Base-by-base conservation (phyloP, 129 eudicot species). In the Silybum marianum region DNA sequence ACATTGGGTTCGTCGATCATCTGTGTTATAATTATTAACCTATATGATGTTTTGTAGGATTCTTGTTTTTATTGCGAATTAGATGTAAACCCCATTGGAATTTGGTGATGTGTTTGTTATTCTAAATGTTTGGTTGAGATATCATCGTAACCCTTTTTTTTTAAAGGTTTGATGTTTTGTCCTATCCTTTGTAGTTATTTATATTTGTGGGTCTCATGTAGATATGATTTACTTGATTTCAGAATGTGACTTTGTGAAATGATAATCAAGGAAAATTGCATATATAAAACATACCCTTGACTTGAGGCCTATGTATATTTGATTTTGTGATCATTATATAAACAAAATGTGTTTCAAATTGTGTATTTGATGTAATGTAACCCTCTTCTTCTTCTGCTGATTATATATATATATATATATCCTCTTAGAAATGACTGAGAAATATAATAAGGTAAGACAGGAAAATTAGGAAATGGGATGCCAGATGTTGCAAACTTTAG, bases 151-250 rank as follows among this genome's bases (percentile, higher is more conserved):
- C 16, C 26, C 28, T 48, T 6, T 75, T 58, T 26, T 48, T 6
- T 75, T 58, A 18, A 54, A 30, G 40, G 70, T 75, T 30, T 12
- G 58, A 22, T 11, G 72, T 32, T 62, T 76, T 73, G 80, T 76
- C 80, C 25, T 76, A 62, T 62, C 23, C 54, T 19, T 36, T 76
- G 72, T 76, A 28, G 72, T 51, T 36, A 5, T 38, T 34, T 13
- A 34, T 40, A 60, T 36, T 21, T 60, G 80, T 60, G 79, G 79
- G 80, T 32, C 80, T 32, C 16, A 0, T 34, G 71, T 62, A 62
- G 30, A 36, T 76, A 19, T 21, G 32, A 23, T 21, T 21, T 22
- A 22, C 54, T 1, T 38, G 11, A 21, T 36, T 36, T 5, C 9
- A 36, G 11, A 38, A 72, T 72, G 40, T 9, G 21, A 18, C 58